Evolutionary conservation across 805 yeast genomes (phyloP).

Genomic region (Wickerhamiella galacta): DNA sequence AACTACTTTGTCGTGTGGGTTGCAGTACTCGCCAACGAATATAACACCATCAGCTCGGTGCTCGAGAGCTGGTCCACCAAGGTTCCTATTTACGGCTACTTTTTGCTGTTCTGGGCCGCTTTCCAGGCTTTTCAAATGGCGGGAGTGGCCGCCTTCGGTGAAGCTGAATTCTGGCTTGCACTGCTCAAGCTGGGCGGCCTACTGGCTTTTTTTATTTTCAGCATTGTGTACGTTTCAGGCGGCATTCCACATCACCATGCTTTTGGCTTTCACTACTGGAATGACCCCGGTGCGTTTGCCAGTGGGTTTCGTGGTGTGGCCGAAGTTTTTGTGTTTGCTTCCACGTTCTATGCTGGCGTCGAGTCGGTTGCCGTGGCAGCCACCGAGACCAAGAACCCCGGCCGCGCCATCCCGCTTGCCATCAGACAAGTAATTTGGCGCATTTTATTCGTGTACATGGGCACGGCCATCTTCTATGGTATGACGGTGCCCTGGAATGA

Average conservation of each 20-base stretch:
- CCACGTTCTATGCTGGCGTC: slow-evolving; percentile 43
- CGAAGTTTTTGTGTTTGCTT: slow-evolving; percentile 37
- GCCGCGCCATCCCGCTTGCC: slow-evolving; percentile 42
- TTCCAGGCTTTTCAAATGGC: slow-evolving; percentile 31
- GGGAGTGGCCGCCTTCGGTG: slow-evolving; percentile 42
- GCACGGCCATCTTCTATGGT: slow-evolving; percentile 42
- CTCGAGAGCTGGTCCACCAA: slow-evolving; percentile 30
- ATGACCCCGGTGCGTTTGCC: slow-evolving; percentile 32
- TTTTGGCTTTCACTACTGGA: slow-evolving; percentile 46
- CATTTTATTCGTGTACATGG: slow-evolving; percentile 38
- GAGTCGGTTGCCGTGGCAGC: slow-evolving; percentile 50
- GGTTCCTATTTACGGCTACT: slow-evolving; percentile 32
- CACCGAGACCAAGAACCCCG: slow-evolving; percentile 45
- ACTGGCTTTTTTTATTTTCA: slow-evolving; percentile 37
- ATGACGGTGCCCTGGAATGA: slow-evolving; percentile 43
- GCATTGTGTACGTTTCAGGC: slow-evolving; percentile 40
- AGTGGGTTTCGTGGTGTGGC: slow-evolving; percentile 30
- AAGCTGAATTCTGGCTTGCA: slow-evolving; percentile 46
- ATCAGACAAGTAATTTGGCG: slow-evolving; percentile 42
- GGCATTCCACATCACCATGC: slow-evolving; percentile 35
- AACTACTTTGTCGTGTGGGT: slow-evolving; percentile 36
- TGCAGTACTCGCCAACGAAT: slow-evolving; percentile 32
- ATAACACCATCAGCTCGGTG: slow-evolving; percentile 31
- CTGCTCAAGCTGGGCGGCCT: slow-evolving; percentile 40
- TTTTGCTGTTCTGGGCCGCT: slow-evolving; percentile 35